Conservation (phyloP, 2,329 filamentous ascomycete species). For the Fusarium lyarnte region DNA sequence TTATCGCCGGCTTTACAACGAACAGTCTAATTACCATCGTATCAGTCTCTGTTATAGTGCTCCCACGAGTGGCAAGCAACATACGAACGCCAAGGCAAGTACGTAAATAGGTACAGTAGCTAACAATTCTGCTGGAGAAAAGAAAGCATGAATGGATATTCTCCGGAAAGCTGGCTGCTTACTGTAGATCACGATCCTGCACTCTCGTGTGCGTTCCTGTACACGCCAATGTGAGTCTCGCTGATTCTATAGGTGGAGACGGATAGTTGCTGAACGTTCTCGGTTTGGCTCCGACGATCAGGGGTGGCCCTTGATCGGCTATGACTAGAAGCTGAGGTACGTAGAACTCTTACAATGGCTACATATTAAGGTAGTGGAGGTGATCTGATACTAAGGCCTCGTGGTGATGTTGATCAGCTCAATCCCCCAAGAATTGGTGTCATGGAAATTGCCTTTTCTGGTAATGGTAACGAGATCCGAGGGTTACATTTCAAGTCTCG, state of each 20-base stretch:
- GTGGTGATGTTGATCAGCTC: background rate
- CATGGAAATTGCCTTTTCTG: background rate
- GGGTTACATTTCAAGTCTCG: background rate
- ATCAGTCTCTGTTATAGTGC: background rate
- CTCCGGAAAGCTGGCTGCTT: background rate
- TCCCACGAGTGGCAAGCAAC: background rate
- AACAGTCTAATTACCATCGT: conserved; percentile 1
- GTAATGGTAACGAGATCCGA: conserved; percentile 9
- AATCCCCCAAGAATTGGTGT: background rate
- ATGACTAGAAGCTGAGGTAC: conserved; percentile 25
- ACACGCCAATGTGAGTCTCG: background rate
- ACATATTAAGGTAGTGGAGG: background rate
- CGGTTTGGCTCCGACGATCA: conserved; percentile 33
- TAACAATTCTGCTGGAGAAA: background rate
- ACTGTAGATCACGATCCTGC: conserved; percentile 18
- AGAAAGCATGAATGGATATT: conserved; percentile 2
- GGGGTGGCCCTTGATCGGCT: conserved; percentile 23
- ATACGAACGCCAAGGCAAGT: conserved; percentile 1
- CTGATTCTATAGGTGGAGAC: conserved; percentile 16
- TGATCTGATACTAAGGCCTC: conserved; percentile 2
- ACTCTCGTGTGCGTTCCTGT: background rate
- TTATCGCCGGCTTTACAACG: background rate
- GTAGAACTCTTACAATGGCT: background rate
- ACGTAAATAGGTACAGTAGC: background rate
- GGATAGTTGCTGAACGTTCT: conserved; percentile 11